phyloP scores from a whole-genome alignment of 176 grass and related monocot species.

The Pontederia crassipes region DNA sequence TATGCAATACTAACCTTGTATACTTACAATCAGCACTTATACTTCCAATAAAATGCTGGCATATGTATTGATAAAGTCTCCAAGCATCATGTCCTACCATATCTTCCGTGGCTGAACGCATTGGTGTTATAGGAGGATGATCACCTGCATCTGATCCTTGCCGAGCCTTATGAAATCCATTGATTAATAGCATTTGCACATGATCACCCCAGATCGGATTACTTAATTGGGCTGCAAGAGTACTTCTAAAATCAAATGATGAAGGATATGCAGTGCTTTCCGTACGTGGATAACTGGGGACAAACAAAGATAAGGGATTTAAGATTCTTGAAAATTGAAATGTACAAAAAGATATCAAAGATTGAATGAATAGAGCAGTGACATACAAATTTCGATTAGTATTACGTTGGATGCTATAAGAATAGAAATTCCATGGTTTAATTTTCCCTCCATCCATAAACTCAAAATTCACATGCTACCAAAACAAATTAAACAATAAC shows the following conservation, averaged over 20 bases:
- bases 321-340: conserved; percentile 10
- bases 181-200: conserved; percentile 47
- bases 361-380: not conserved
- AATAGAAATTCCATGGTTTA: too few relatives aligned
- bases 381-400: not conserved
- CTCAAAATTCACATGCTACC: too few relatives aligned
- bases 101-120: conserved; percentile 74
- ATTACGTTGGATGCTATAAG: too few relatives aligned
- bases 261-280: conserved; percentile 87
- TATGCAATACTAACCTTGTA: conserved; percentile 45
- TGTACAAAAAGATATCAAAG: not conserved
- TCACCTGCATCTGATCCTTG: conserved; percentile 87
- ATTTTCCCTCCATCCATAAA: too few relatives aligned
- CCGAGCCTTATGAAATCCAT: conserved; percentile 67
- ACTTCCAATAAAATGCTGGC: conserved; percentile 87
- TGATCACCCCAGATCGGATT: conserved; percentile 75
- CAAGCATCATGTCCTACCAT: conserved; percentile 80
- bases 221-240: conserved; percentile 47
- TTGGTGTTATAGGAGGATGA: conserved; percentile 93
- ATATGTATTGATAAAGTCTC: conserved; percentile 91
- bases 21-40: conserved; percentile 82
- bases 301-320: conserved; percentile 21
- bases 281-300: conserved; percentile 80
- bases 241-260: conserved; percentile 86
- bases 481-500: too few relatives aligned